Base-by-base conservation (phyloP, 2,329 filamentous ascomycete genomes). In the Xylaria sp. region DNA sequence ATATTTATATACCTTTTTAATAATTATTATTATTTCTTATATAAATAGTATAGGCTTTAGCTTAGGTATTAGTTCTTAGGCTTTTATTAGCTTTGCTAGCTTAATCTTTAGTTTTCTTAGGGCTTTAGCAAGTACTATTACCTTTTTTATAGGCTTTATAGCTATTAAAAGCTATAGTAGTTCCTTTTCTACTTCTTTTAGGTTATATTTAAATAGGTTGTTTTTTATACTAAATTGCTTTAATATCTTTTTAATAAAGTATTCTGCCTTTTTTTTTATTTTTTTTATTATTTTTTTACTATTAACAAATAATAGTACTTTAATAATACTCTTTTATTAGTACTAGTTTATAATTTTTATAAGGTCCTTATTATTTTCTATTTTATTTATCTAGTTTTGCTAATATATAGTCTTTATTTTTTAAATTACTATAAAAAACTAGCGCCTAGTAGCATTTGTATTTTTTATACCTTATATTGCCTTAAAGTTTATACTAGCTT, bases 201-300 rank as follows among this genome's bases (percentile, higher is more conserved):
- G 9, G 9, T 31, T 31, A 31, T 5, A 4, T 11, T 3, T 57
- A n/a, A 43, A 25, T 51, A 60, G 12, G 14, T 61, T 52, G 40
- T 61, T 61, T 8, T 57, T 47, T 28, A 23, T 12, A 14, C 31
- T 57, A 57, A 57, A 51, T 23, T 33, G 21, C 31, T 40, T 38
- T 14, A 57, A 51, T 25, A 51, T 61, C 37, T 17, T 61, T 51
- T 61, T 57, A 28, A 23, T 57, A 37, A 61, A 45, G 19, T 61
- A 43, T 57, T 57, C 28, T 35, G 1, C 11, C 46, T 57, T 56
- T 53, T 43, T 50, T 57, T 51, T 50, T 33, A 1, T 1, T 35
- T 45, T 52, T 15, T 51, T 31, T 45, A 58, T 45, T 19, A 45
- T n/a, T 21, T 52, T 52, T 45, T 51, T 58, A 37, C 12, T 57